Conservation (phyloP, 345 rosid genomes). For the Salix dunnii region DNA sequence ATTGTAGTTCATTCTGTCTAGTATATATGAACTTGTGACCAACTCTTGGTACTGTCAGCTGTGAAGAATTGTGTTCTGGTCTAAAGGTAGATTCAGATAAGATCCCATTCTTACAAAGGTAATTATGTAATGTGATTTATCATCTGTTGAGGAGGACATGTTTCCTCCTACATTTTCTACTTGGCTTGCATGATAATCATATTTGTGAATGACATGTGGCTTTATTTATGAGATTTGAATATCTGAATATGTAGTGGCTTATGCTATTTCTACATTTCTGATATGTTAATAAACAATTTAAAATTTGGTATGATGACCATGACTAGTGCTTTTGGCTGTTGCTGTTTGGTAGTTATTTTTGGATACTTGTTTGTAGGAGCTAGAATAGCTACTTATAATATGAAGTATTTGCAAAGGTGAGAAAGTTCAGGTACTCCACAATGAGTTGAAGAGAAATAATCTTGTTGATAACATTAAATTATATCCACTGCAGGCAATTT, state of each 20-base stretch:
- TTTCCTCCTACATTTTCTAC: neutral
- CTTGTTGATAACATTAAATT: constrained; percentile 20
- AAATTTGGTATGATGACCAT: neutral
- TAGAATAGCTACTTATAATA: neutral
- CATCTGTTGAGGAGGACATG: neutral
- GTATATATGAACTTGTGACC: neutral
- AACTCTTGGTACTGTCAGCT: neutral
- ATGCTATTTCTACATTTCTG: neutral
- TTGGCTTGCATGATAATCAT: neutral
- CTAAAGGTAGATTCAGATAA: neutral
- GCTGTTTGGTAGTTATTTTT: neutral
- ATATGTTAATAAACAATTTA: neutral
- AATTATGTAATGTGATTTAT: neutral
- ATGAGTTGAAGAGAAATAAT: neutral
- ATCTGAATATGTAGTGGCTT: neutral
- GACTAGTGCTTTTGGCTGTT: neutral
- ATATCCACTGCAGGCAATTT: constrained; percentile 67
- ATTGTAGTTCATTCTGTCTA: neutral
- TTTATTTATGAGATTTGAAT: neutral
- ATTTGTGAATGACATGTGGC: neutral
- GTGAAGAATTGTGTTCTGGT: neutral
- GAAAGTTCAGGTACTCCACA: neutral
- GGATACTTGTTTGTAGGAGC: neutral
- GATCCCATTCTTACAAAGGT: neutral
- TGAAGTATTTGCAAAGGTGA: neutral